Evolutionary conservation across 192 early-diverging fungal genomes (phyloP), one percentile per base, ranked within the genome.

Genomic region (Coemansia furcata): DNA sequence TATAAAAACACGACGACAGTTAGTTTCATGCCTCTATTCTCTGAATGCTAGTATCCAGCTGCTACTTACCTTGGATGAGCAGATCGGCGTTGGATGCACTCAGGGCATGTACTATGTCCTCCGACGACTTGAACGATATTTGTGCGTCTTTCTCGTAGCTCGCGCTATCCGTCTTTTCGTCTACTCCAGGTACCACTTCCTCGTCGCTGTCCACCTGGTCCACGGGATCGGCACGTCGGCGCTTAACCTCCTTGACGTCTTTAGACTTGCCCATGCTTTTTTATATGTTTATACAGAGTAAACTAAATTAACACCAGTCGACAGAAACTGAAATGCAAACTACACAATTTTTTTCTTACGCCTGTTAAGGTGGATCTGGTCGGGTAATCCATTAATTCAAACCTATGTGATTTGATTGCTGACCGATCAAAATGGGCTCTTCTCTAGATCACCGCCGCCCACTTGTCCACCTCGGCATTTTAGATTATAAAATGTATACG

Each of bases 21-120:
- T 36, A 36, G 19, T 11, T 30, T 59, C 35, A 32, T 30, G 12
- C 57, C 36, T 59, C 33, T 33, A 8, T 26, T 42, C 15, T 42
- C 3, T 32, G 2, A 6, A 29, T 6, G 29, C 30, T 17, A 30
- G 57, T 8, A 0, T 11, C 21, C 38, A 19, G 32, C 36, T 33
- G 11, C 19, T 47, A 47, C 77, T 74, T 74, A 80, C 77, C 80
- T 73, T 82, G 80, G 19, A 82, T 69, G 12, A 82, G 62, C 52
- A 82, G 68, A 58, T 82, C 80, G 8, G 60, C 55, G 59, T 77
- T 76, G 19, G 39, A 42, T 30, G 71, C 68, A 71, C 67, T 42
- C 23, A 82, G 30, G 1, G 80, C 74, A 12, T 36, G 63, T 6
- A 46, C 44, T 19, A 82, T 76, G 19, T 82, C 80, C 7, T 77